A percentile compares a stretch with the other conserved stretches of the same genome.
Conservation (phyloP, 2,329 filamentous ascomycete genomes). For the Cytospora chrysosperma region DNA sequence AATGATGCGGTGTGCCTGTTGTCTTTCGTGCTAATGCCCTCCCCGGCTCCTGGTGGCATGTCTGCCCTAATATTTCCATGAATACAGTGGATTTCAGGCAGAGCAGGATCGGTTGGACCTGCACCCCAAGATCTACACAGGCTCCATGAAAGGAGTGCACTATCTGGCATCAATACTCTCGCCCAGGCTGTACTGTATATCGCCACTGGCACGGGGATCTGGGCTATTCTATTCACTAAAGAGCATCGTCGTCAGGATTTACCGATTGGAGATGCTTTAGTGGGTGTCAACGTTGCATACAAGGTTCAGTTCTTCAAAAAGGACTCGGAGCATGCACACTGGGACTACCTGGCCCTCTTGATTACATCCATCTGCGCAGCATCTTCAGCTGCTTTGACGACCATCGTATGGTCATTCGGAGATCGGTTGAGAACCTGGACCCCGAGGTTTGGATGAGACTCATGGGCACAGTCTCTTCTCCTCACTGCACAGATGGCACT, state of each 20-base stretch:
- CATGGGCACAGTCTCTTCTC: constrained; percentile 3
- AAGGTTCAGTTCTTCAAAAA: constrained; percentile 12
- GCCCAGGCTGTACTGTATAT: constrained; percentile 14
- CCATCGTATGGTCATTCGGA: neutral
- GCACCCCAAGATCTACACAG: constrained; percentile 15
- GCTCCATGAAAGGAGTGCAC: constrained; percentile 7
- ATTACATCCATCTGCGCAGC: neutral
- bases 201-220: constrained; percentile 19
- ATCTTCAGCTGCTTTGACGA: constrained; percentile 7
- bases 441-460: constrained; percentile 5
- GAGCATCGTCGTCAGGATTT: neutral
- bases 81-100: neutral
- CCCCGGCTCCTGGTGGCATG: neutral
- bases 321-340: constrained; percentile 5
- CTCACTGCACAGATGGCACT: neutral
- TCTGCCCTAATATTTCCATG: neutral
- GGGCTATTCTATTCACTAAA: constrained; percentile 20
- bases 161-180: constrained; percentile 10
- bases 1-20: constrained; percentile 6
- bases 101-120: constrained; percentile 18
- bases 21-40: neutral
- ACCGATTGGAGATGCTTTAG: neutral
- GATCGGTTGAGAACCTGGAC: neutral
- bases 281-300: neutral
- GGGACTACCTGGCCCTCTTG: neutral